Evolutionary conservation across 345 rosid genomes (phyloP).

Genomic region (Noccaea caerulescens): DNA sequence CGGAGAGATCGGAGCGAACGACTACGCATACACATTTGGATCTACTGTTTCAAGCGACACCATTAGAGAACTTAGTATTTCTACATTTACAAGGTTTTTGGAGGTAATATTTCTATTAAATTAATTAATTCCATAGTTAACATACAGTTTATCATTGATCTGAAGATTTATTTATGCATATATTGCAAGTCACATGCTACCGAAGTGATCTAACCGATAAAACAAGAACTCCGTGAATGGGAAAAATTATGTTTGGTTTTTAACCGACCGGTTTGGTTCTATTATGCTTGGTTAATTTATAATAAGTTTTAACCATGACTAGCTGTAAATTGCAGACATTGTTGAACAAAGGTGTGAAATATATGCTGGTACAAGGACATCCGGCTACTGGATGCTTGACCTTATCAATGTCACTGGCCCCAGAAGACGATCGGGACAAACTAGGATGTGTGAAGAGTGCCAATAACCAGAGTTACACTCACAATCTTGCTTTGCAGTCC

Average conservation of each 20-base stretch:
- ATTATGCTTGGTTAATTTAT: neutral
- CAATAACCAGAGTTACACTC: slow-evolving; percentile 59
- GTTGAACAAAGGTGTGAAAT: slow-evolving; percentile 71
- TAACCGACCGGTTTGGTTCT: slow-evolving; percentile 2
- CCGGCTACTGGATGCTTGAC: slow-evolving; percentile 85
- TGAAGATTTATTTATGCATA: neutral
- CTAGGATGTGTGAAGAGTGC: slow-evolving; percentile 77
- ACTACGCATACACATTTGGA: slow-evolving; percentile 73
- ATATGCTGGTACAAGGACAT: slow-evolving; percentile 77
- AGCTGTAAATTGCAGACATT: slow-evolving; percentile 53
- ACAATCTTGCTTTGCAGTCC: slow-evolving; percentile 58
- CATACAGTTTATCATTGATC: neutral
- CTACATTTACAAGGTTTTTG: slow-evolving; percentile 51
- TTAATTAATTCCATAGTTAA: neutral
- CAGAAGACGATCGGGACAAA: slow-evolving; percentile 64
- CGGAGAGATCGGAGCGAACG: slow-evolving; percentile 94
- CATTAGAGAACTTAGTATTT: slow-evolving; percentile 54
- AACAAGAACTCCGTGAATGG: slow-evolving; percentile 2
- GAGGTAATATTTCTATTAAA: slow-evolving; percentile 50
- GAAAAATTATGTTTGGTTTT: neutral
- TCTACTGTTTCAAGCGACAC: slow-evolving; percentile 60
- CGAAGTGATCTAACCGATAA: slow-evolving; percentile 12
- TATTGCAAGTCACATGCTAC: slow-evolving; percentile 24
- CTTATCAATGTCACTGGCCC: slow-evolving; percentile 60
- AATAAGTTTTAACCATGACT: neutral